Evolutionary conservation across 192 early-diverging fungal species (phyloP), one percentile per base, ranked within the genome.

Genomic region (Coemansia sp.): DNA sequence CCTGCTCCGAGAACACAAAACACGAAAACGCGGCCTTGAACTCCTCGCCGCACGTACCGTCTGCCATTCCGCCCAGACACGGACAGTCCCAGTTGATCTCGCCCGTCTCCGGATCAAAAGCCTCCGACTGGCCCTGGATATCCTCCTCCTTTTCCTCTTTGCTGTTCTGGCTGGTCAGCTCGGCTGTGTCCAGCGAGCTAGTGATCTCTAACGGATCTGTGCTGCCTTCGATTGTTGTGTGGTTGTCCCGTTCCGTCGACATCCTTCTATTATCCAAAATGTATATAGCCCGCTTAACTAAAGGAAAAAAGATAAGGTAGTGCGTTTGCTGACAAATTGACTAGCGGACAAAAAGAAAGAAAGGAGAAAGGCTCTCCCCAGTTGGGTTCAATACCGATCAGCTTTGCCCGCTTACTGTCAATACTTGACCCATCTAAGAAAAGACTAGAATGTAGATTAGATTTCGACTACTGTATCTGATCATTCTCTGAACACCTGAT

Each of bases 51-150:
- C 97, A 99, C n/a, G 97, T 92, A 14, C 93, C 92, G 28, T 93
- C 83, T 11, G 92, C 93, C 97, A 99, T 99, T 33, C 87, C 88
- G 34, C 90, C 95, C 6, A 98, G 69, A 68, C 97, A 98, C 27
- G 95, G 95, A 60, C 94, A 95, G 75, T 94, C 95, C 92, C 93
- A 97, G 84, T 96, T 95, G 78, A 97, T 95, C 84, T 92, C 88
- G 47, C 91, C 91, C 0, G 89, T 91, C 62, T 91, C 89, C 1
- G 87, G 87, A 62, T 91, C 75, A 42, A 85, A 88, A 29, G 89
- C 89, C 59, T 84, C 85, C 31, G 87, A 63, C 55, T 84, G 85
- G 45, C 74, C 61, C 25, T 54, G 61, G n/a, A n/a, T n/a, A n/a
- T n/a, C n/a, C n/a, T n/a, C n/a, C 28, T 64, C 60, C 45, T 53